A percentile compares a stretch with the other conserved stretches of the same genome.
Conservation (phyloP, 306 rosid species). For the Albizia julibrissin region DNA sequence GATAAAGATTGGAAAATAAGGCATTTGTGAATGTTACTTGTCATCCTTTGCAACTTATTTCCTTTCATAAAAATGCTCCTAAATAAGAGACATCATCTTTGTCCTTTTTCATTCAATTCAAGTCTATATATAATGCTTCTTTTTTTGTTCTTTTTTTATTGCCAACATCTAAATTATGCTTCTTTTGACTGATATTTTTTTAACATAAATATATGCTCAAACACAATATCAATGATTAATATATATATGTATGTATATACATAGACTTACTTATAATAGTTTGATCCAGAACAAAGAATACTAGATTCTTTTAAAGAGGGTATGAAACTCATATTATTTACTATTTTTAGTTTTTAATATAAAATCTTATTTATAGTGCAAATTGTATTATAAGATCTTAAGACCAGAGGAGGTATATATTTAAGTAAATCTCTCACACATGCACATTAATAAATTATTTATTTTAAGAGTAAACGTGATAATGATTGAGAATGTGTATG, state of each 20-base stretch:
- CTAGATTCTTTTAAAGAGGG: too few species aligned
- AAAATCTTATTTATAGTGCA: too few species aligned
- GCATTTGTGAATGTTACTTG: background rate
- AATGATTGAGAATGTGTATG: background rate
- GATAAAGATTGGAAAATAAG: background rate
- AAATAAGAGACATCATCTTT: background rate
- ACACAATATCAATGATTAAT: background rate
- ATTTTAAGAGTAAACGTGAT: background rate
- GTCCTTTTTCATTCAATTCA: background rate
- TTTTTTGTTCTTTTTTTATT: too few species aligned
- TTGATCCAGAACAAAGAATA: too few species aligned
- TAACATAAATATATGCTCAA: background rate
- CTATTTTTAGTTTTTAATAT: too few species aligned
- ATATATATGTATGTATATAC: too few species aligned
- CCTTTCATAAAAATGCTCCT: background rate
- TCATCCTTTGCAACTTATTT: slow-evolving; percentile 1
- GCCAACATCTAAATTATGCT: background rate
- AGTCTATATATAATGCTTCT: background rate
- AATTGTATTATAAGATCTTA: too few species aligned
- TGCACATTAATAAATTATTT: too few species aligned
- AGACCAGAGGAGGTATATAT: too few species aligned
- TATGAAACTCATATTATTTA: too few species aligned
- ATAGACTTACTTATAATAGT: too few species aligned
- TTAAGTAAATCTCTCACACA: too few species aligned
- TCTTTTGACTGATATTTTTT: background rate